phyloP scores from a whole-genome alignment of 805 yeast genomes.

The Kazachstania viticola region DNA sequence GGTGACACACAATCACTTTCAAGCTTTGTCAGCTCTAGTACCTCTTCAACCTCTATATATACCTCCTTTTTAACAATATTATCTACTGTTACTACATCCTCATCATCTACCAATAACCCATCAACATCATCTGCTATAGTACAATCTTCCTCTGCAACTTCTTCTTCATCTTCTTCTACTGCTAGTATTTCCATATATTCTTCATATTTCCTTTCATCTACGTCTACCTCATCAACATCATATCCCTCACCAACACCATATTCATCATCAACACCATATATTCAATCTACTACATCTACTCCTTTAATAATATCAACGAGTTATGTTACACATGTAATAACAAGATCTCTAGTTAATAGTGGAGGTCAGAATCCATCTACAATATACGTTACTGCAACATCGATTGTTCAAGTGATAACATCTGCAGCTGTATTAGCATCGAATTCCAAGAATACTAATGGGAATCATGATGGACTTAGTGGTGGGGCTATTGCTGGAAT shows the following conservation, averaged over 20 bases:
- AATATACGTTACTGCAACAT: constrained; percentile 18
- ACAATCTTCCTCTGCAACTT: constrained; percentile 5
- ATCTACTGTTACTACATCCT: not conserved
- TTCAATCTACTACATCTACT: constrained; percentile 1
- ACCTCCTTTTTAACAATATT: too few species aligned
- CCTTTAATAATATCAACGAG: constrained; percentile 13
- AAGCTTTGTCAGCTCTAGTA: not conserved
- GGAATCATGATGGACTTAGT: constrained; percentile 6
- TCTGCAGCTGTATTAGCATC: constrained; percentile 1
- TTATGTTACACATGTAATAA: constrained; percentile 15
- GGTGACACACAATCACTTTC: not conserved
- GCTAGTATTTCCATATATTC: not conserved
- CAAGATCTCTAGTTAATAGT: constrained; percentile 17
- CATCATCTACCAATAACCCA: too few species aligned
- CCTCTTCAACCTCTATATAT: constrained; percentile 10
- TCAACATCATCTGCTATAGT: constrained; percentile 3
- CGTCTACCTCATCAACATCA: constrained; percentile 5
- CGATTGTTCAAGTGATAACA: constrained; percentile 12
- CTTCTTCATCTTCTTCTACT: constrained; percentile 1
- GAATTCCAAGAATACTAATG: not conserved
- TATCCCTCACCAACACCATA: too few species aligned
- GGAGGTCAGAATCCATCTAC: constrained; percentile 13
- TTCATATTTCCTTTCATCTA: too few species aligned
- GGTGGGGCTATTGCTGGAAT: constrained; percentile 52
- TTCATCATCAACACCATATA: constrained; percentile 5